Evolutionary conservation across 2,329 filamentous ascomycete species (phyloP), one percentile per base, ranked within the genome.

Genomic region (Ampelomyces quisqualis): DNA sequence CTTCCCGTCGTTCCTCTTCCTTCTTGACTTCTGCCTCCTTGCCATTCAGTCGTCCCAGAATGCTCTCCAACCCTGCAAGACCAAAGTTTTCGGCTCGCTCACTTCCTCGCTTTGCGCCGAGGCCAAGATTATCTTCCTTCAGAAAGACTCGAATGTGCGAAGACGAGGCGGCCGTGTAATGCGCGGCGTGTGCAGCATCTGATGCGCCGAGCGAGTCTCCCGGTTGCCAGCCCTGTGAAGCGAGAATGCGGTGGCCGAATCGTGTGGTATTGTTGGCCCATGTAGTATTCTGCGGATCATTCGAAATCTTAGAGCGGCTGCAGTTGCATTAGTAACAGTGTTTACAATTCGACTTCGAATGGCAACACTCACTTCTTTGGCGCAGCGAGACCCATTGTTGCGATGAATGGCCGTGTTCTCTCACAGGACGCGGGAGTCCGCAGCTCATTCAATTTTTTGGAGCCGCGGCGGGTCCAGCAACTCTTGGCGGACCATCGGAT

Each of bases 201-300:
- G 85, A 78, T 3, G 85, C 86, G 38, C 93, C 93, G 15, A 98
- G 80, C 38, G 81, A 87, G 52, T 85, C 78, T 23, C 93, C 93
- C 0, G 90, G 89, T 47, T 84, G 79, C 93, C 93, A 98, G 51
- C 93, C 93, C 61, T 96, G 90, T 11, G 85, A 77, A 34, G 84
- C 81, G 62, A 98, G 82, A 55, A 97, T 91, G 63, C 84, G 88
- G 68, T 95, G 90, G 55, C 93, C 93, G 67, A 93, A 97, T 38
- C 82, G 84, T 41, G 79, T 79, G 51, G 85, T 88, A 65, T 90
- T 85, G 60, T 85, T 84, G 41, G 85, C 84, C 93, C 93, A 98
- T 77, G 81, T 82, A 33, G 88, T 95, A 70, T 97, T 98, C 73
- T 97, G 96, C 6, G 93, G 93, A 70, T 98, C 93, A 65, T 86